Conservation (phyloP, 2,329 filamentous ascomycete genomes). For the Lachnellula arida region DNA sequence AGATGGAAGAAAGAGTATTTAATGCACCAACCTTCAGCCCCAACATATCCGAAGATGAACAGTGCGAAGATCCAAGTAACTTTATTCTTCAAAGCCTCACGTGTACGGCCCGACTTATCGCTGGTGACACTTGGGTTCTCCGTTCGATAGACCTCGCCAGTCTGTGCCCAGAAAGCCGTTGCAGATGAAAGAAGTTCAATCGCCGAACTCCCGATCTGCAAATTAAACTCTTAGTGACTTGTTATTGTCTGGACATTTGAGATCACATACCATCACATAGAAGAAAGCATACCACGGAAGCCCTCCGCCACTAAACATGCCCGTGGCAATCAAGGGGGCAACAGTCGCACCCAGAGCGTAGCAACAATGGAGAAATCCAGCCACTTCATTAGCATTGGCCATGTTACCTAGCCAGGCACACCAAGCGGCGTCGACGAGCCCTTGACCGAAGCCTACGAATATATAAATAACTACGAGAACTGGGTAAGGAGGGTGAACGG, state of each 20-base stretch:
- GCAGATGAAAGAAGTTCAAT: constrained; percentile 51
- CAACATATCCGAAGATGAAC: constrained; percentile 76
- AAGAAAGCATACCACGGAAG: constrained; percentile 71
- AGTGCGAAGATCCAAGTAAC: constrained; percentile 69
- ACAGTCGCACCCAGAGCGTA: constrained; percentile 70
- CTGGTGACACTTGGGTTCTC: constrained; percentile 43
- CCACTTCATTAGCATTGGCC: constrained; percentile 61
- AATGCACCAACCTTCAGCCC: constrained; percentile 55
- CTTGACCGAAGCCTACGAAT: constrained; percentile 67
- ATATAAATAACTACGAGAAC: constrained; percentile 61
- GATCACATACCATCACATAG: constrained; percentile 62
- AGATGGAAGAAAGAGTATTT: neutral
- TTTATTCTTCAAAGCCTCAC: constrained; percentile 38
- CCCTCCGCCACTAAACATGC: constrained; percentile 59
- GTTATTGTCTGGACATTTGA: neutral
- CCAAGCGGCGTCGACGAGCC: constrained; percentile 57
- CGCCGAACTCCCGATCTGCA: constrained; percentile 46
- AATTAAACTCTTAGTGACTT: neutral
- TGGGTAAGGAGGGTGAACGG: constrained; percentile 64
- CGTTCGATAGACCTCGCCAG: constrained; percentile 51
- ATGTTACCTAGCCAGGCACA: constrained; percentile 65
- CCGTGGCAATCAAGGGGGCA: constrained; percentile 65
- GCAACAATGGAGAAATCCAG: constrained; percentile 66
- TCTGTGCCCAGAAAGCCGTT: constrained; percentile 59
- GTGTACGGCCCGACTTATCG: constrained; percentile 21